Evolutionary conservation across 1,139 yeast genomes (phyloP), one percentile per base, ranked within the genome.

Genomic region (Taphrina communis): DNA sequence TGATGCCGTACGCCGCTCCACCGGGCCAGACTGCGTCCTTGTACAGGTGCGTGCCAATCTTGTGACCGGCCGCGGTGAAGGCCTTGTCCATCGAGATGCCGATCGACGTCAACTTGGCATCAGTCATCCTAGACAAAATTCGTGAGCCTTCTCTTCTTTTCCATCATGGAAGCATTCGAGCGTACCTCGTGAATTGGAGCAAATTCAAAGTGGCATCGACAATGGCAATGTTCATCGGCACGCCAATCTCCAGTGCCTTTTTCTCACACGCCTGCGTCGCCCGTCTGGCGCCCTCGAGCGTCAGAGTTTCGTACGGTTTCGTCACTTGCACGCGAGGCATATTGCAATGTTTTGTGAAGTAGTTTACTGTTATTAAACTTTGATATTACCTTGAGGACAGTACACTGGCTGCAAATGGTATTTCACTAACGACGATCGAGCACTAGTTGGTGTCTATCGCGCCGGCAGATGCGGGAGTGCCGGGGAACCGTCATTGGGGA

Each of bases 1-100:
- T 63, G 61, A 63, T 44, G 35, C 67, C 67, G 52, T 42, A 63
- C 12, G 67, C 67, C 12, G 52, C 67, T 42, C 67, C 67, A 17
- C 67, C 67, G 7, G 67, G 61, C 67, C 67, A 63, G 14, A 63
- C 67, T 8, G 39, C 61, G 38, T 63, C 67, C 61, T 55, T 63
- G 67, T 63, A 63, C 35, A 19, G 21, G 39, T 53, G 55, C 31
- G 67, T 63, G 9, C 44, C 48, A 19, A 63, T 14, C 25, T 46
- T 31, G 42, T 63, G 67, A 4, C 67, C 67, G 6, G 67, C 67
- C 8, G 67, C 67, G 8, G 67, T 63, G 61, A 63, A 63, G 12
- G 67, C 67, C 56, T 63, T 63, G 67, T 63, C 61, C 52, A 63
- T 56, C 55, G 67, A 46, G 21, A 63, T 63, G 39, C 61, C 44